Base-by-base conservation (phyloP, 306 rosid species). In the Trifolium fragiferum region DNA sequence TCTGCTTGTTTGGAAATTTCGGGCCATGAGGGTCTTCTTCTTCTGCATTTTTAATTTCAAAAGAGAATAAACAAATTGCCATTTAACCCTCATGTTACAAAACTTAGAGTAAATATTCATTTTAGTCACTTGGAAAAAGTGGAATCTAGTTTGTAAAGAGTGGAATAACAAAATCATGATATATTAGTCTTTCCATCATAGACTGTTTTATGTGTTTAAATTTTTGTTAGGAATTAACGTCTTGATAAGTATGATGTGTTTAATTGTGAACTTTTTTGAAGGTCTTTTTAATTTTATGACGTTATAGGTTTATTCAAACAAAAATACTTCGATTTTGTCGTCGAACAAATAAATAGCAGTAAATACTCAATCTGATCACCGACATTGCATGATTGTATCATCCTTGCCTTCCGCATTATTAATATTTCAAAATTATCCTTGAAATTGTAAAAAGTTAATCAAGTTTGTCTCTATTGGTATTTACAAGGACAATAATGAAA, bases 21-120 rank as follows among this genome's bases (percentile, higher is more conserved):
- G 84, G 84, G 49, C 84, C 84, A 57, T 75, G 67, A 10, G 93
- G 96, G 70, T 95, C 98, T 84, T 92, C 96, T 92, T 95, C 99
- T 86, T 95, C 99, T 95, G 93, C 90, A 84, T 81, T 77, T 80
- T 55, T 58, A 73, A 72, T 55, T 73, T 77, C 62, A 32, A 74
- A 61, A 74, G 62, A 46, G 61, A 10, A 12, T 61, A 32, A 62
- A 73, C 11, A 43, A 60, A 60, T 47, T 60, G 47, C 49, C 9
- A 46, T 16, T 16, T 15, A 59, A 44, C 33, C 61, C 49, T 30
- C 59, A 61, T 60, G 19, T 10, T 44, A 58, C 57, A 72, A 25
- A 57, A 41, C 20, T 27, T 7, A 14, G 65, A 14, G 66, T 27
- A 27, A 30, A 30, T 30, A 33, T 32, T 60, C 66, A 60, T 7